Evolutionary conservation across 176 grass and related monocot genomes (phyloP), one percentile per base, ranked within the genome.

Genomic region (Phyllostachys edulis): DNA sequence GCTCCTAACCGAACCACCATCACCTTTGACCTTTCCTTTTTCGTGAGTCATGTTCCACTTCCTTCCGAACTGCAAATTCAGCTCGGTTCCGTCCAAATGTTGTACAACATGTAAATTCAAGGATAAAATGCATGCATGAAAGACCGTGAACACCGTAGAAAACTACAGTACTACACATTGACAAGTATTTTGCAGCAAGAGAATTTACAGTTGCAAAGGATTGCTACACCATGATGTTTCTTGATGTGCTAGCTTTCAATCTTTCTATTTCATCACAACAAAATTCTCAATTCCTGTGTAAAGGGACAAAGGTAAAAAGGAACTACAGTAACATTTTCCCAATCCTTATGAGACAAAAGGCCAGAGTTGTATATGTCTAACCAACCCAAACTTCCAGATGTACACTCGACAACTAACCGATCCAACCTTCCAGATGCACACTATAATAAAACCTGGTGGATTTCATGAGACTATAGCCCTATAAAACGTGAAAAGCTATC

Each of bases 401-500:
- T 36, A 60, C 63, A 73, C 55, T 67, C 29, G 13, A 59, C 36
- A 65, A 36, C 77, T 67, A 80, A 76, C 45, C 24, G 42, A 82
- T 66, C 68, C 20, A 56, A n/a, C 16, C 68, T 59, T 82, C 40
- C 41, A 62, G 24, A 71, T 88, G 69, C 76, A 81, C 63, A 57
- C 50, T 44, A 20, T 54, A 49, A 36, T 67, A 56, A 12, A 36
- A 44, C 36, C 49, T 52, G 50, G 50, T 63, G 62, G 8, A 39
- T 79, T 87, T 64, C 41, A 66, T 64, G 65, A 27, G 47, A 64
- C 88, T 96, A 96, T 47, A 95, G 87, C 47, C 93, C 93, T 67
- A 96, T 50, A 84, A 89, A 96, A 36, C 64, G 80, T 14, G 91
- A 94, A 70, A 99, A 52, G 8, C 93, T 89, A 45, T 92, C 89